Evolutionary conservation across 2,329 filamentous ascomycete species (phyloP), one percentile per base, ranked within the genome.

Genomic region (Calonectria honghensis): DNA sequence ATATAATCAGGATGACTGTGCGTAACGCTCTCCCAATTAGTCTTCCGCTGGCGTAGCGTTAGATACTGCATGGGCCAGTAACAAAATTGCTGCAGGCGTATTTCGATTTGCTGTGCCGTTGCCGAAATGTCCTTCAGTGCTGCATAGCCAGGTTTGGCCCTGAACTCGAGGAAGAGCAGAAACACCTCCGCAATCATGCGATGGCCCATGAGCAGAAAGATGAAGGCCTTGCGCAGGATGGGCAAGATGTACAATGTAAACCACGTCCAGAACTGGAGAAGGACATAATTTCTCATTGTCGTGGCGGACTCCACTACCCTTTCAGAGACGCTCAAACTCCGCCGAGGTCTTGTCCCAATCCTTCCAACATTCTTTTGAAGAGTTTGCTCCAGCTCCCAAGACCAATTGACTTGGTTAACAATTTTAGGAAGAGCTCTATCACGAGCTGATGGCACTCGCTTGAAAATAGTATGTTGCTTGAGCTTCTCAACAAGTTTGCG

Each of bases 31-130:
- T 96, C 95, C 96, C 97, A 98, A 80, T 98, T 95, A 76, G 93
- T 93, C 82, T 98, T 97, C 50, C 96, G 91, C 82, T 95, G 93
- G n/a, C 96, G 93, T 61, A 99, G 86, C 20, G 96, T 98, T 54
- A 96, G 90, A 83, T 98, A 98, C 84, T 99, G 96, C 85, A 98
- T 95, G 2, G 97, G 97, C 96, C 96, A 98, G 84, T 99, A 99
- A 85, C 96, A 98, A 83, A 98, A 98, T 83, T 99, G 97, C 83
- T 98, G 96, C 29, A 99, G 90, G 6, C 97, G 94, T 77, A 99
- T 98, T 85, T 99, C 97, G 45, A 99, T 93, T 85, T 99, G 97
- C 84, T 99, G 97, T 31, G 97, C 97, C 0, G 96, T 98, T 18
- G 97, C 97, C 39, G 96, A 98, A 57, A 98, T 92, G 83, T 99